Evolutionary conservation across 2,329 filamentous ascomycete genomes (phyloP), one percentile per base, ranked within the genome.

Genomic region (Aureobasidium uvarum): DNA sequence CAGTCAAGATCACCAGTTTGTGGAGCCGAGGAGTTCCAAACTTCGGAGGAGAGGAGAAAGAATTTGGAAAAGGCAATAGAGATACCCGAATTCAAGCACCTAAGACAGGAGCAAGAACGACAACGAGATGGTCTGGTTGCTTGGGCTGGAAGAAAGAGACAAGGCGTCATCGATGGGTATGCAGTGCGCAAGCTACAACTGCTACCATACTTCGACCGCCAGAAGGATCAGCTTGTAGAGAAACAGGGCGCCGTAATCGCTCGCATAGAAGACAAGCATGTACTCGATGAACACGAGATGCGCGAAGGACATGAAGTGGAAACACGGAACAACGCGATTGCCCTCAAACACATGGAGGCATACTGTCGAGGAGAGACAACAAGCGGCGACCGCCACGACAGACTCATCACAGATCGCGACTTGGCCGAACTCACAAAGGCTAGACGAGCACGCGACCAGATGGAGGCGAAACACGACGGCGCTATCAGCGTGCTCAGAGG

Each of bases 401-500:
- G 79, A 31, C 67, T 66, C 0, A 76, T 82, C n/a, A 81, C 80
- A 1, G 77, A 79, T 13, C 76, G 80, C 66, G 79, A 81, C 56
- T 74, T 74, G 11, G 73, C 73, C 38, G 79, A 80, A 67, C 74
- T 82, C 13, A 76, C 77, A 20, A 78, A 76, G 36, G 76, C 80
- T 46, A 73, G 75, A 43, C 63, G 73, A 41, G 65, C 73, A 5
- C 74, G 78, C 45, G 73, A 77, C 36, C 73, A 75, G 31, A 75
- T 82, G 58, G 76, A 77, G 7, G 71, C 70, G 11, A 78, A 77
- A 68, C 80, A 82, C 55, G 74, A 75, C 23, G 78, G 75, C 59
- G 79, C 78, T 14, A 81, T 81, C 69, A 81, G 80, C 54, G 79
- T 82, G 7, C 68, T 81, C 8, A 73, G 80, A 13, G 79, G 78